Percentiles rank a stretch among this genome's conserved stretches.
These are phyloP conservation scores for Backusella parvicylindrica DNA, from an alignment of 192 early-diverging fungal species.

Conservation along the genomic window DNA sequence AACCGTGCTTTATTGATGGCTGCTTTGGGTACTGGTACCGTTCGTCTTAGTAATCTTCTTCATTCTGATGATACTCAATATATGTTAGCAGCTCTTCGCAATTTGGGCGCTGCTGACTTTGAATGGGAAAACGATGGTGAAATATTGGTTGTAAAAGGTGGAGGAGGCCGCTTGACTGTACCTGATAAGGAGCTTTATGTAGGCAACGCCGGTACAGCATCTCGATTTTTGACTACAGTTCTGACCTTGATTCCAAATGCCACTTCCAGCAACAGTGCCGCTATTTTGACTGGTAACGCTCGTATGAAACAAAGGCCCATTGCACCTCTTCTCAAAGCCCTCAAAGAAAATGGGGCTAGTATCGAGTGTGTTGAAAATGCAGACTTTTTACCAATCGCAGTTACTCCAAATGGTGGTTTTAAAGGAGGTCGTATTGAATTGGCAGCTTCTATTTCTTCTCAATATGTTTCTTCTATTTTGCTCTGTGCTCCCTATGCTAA, in stretches of 20 bases:
- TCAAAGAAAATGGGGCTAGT: constrained; percentile 75
- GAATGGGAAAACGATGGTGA: constrained; percentile 93
- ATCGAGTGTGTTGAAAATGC: constrained; percentile 74
- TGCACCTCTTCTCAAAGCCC: constrained; percentile 81
- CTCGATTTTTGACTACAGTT: constrained; percentile 91
- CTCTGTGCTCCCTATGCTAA: constrained; percentile 93
- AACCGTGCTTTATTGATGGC: constrained; percentile 94
- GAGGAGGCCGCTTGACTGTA: constrained; percentile 69
- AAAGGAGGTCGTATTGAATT: constrained; percentile 85
- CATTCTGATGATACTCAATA: constrained; percentile 98
- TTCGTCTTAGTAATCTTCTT: constrained; percentile 80
- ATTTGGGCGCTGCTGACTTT: constrained; percentile 81
- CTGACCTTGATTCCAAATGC: constrained; percentile 66
- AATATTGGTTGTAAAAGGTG: constrained; percentile 81
- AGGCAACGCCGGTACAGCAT: constrained; percentile 97
- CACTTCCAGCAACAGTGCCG: constrained; percentile 26
- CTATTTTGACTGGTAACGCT: constrained; percentile 89
- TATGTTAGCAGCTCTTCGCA: constrained; percentile 89
- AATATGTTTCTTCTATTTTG: constrained; percentile 97
- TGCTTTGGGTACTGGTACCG: constrained; percentile 79
- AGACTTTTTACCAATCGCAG: constrained; percentile 85
- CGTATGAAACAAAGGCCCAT: constrained; percentile 98
- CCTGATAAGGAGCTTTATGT: constrained; percentile 83
- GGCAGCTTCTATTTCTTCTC: constrained; percentile 91
- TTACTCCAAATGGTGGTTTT: constrained; percentile 72